A percentile compares a stretch with the other conserved stretches of the same genome.
Evolutionary conservation across 1,284 basidiomycete species (phyloP).

Genomic region (Apiotrichum montevideense): DNA sequence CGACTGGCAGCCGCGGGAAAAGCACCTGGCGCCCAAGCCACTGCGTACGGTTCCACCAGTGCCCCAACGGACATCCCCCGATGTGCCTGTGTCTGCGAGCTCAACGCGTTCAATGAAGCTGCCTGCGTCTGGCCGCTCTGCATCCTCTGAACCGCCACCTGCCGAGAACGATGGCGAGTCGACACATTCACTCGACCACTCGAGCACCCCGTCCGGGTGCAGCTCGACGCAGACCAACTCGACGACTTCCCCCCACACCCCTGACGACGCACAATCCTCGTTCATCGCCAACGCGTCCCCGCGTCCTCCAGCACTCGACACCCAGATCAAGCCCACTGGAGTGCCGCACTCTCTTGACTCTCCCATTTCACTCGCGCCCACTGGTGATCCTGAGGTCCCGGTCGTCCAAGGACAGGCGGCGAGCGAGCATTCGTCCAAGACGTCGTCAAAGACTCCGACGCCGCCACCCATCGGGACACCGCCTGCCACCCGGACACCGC

Average conservation of each 20-base stretch:
- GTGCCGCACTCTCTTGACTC: conserved; percentile 1
- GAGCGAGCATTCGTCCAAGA: neutral
- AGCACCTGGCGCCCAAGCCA: neutral
- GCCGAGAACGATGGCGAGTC: conserved; percentile 6
- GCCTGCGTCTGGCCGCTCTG: neutral
- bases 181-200: conserved; percentile 30
- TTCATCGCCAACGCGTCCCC: conserved; percentile 5
- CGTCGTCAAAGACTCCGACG: neutral
- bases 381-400: conserved; percentile 1
- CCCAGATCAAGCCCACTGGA: neutral
- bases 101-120: neutral
- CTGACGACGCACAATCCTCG: conserved; percentile 21
- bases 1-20: neutral
- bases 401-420: neutral
- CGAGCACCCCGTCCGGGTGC: conserved; percentile 39
- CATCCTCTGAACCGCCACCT: neutral
- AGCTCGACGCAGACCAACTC: conserved; percentile 39
- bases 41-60: neutral
- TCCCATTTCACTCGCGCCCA: conserved; percentile 5
- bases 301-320: neutral
- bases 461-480: neutral
- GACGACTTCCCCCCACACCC: conserved; percentile 40
- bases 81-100: neutral
- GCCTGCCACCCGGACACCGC: neutral
- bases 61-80: neutral